phyloP scores from a whole-genome alignment of 2,329 filamentous ascomycete genomes.

The Colletotrichum eleusines region DNA sequence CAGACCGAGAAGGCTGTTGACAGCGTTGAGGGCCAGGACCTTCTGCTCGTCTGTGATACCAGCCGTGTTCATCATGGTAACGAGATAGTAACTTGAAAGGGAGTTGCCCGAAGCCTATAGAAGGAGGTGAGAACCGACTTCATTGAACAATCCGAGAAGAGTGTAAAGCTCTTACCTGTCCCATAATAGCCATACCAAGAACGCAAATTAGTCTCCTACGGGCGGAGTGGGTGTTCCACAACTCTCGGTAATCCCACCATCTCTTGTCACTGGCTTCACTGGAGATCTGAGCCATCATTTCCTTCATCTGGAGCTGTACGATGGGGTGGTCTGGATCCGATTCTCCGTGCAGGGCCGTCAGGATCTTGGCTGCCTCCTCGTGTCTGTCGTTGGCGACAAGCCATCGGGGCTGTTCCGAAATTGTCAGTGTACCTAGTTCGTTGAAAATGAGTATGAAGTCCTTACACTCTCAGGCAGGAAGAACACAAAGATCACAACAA shows the following conservation, averaged over 20 bases:
- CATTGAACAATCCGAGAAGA: background rate
- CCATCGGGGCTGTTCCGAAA: constrained; percentile 52
- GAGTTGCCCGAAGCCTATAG: constrained; percentile 55
- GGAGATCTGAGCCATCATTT: constrained; percentile 60
- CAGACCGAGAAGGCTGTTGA: constrained; percentile 66
- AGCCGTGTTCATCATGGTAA: constrained; percentile 62
- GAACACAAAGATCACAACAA: constrained; percentile 58
- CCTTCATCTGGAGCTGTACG: constrained; percentile 64
- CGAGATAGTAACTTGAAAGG: constrained; percentile 65
- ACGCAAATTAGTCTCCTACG: constrained; percentile 65
- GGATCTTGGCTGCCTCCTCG: constrained; percentile 56
- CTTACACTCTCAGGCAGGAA: constrained; percentile 59
- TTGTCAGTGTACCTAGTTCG: background rate
- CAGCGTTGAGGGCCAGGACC: constrained; percentile 64
- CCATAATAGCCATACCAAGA: constrained; percentile 64
- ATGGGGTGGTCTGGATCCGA: constrained; percentile 62
- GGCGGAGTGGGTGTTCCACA: constrained; percentile 62
- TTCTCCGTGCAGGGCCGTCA: constrained; percentile 65
- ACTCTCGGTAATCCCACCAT: constrained; percentile 68
- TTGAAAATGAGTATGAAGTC: fast-evolving
- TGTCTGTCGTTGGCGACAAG: constrained; percentile 57
- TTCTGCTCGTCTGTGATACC: constrained; percentile 63
- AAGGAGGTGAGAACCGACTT: background rate
- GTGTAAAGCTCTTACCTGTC: constrained; percentile 57
- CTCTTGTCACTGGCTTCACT: constrained; percentile 64